Evolutionary conservation across 805 yeast genomes (phyloP), one percentile per base, ranked within the genome.

Genomic region (Wickerhamomyces xylosicus): DNA sequence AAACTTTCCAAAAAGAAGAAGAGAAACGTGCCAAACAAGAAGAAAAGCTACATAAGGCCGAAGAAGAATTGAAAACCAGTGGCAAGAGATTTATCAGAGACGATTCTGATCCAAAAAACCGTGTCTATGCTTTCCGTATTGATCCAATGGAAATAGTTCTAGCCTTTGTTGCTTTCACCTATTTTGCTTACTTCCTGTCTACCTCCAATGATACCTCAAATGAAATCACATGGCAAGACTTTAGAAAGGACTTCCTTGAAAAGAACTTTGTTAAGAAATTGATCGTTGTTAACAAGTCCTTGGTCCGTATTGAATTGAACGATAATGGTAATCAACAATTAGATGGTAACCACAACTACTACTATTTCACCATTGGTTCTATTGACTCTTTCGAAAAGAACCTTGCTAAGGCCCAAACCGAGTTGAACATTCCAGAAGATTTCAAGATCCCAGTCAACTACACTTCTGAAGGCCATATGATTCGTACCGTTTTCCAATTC

Each of bases 181-280:
- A 59, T 31, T 37, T 63, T 29, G 57, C 56, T 37, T 44, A 56
- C 31, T 49, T 61, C 16, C 35, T 46, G 4, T 31, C 33, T 10
- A 49, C 59, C 19, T 49, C 51, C 8, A 42, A 52, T 17, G 63
- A 56, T 28, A 57, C 58, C n/a, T 50, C 57, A 5, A 59, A 62
- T 39, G 87, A 85, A 53, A 67, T 90, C 42, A 78, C 96, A 2
- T 92, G 87, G 81, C 97, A 92, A 63, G 95, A 90, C 54, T 90
- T 92, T 64, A 72, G 85, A 33, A 66, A 79, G 5, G 69, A 78
- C 35, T 79, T 79, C 52, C 67, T 92, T 43, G 84, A 81, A 45
- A 83, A 78, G 50, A 87, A 87, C 5, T 68, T 76, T 33, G 99
- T 92, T 13, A 69, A 77, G 35, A 75, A 72, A 46, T 66, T 92